Evolutionary conservation across 495 filamentous ascomycete species (phyloP), one percentile per base, ranked within the genome.

Genomic region (Staphylotrichum tortipilum): DNA sequence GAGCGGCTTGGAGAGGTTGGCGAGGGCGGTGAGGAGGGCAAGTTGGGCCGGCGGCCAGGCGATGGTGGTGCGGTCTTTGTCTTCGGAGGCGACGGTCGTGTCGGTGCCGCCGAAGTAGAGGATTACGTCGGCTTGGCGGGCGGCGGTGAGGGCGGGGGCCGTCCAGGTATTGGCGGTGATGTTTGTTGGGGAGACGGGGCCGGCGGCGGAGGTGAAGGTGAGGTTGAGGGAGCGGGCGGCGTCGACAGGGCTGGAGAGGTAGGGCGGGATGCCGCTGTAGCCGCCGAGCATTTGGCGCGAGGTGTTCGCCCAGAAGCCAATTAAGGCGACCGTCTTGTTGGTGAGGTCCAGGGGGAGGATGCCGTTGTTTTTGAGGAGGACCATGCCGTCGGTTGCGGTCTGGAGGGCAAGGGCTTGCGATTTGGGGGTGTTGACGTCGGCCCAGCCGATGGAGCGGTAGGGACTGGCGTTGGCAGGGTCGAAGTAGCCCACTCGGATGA

Each of bases 91-190:
- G 15, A 44, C 50, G 54, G 42, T 65, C 67, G 24, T 66, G 52
- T 77, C 72, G 18, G 64, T 63, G 7, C 73, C 73, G 11, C 70
- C 72, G 14, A 73, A 66, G 40, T 65, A 75, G 21, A 75, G 35
- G 30, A 74, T 65, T 6, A 61, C 57, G 39, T 74, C 65, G 11
- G 72, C 63, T 1, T 64, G 48, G 15, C 56, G 52, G 1, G 73
- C 71, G 4, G 65, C 63, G 3, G 40, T 42, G 7, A 71, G 15
- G 26, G 41, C 41, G 10, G 60, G 36, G 14, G 66, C 68, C 5
- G 60, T 79, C 0, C 70, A 72, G 5, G 79, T 72, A 56, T 84
- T 83, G 55, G 12, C 51, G 56, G 3, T 57, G 31, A 71, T 75
- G 2, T 78, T 78, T 31, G 54, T 55, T 5, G 79, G 79, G 9